Percentiles rank a stretch among this genome's conserved stretches.
These are phyloP conservation scores for Ogataea trehalophila DNA, from an alignment of 805 yeast species.

Conservation along the genomic window DNA sequence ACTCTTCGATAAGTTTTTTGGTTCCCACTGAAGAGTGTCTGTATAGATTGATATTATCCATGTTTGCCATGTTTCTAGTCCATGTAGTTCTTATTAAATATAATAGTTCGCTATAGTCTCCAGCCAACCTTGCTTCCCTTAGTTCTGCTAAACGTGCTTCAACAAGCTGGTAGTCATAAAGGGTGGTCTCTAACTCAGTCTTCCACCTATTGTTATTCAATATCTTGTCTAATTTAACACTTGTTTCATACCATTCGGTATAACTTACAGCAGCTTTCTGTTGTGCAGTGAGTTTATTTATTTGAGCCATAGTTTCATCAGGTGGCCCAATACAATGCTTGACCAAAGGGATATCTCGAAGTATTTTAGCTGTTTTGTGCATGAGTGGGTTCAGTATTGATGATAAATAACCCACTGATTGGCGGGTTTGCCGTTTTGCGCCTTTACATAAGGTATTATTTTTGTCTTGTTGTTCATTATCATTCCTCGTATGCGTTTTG, in stretches of 20 bases:
- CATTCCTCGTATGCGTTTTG: slow-evolving; percentile 1
- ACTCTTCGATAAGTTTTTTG: slow-evolving; percentile 75
- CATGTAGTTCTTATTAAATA: slow-evolving; percentile 80
- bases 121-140: slow-evolving; percentile 48
- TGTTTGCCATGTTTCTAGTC: slow-evolving; percentile 80
- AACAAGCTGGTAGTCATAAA: slow-evolving; percentile 71
- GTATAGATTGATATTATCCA: slow-evolving; percentile 76
- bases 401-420: background rate
- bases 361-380: slow-evolving; percentile 25
- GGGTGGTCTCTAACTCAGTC: slow-evolving; percentile 46
- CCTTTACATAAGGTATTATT: background rate
- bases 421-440: no score
- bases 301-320: slow-evolving; percentile 32
- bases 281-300: slow-evolving; percentile 36
- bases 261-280: slow-evolving; percentile 45
- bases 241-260: slow-evolving; percentile 61
- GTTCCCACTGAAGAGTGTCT: slow-evolving; percentile 82
- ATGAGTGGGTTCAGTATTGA: slow-evolving; percentile 2
- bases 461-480: slow-evolving; percentile 4
- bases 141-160: slow-evolving; percentile 48
- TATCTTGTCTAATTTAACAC: slow-evolving; percentile 58
- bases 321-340: slow-evolving; percentile 36
- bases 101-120: slow-evolving; percentile 57
- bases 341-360: slow-evolving; percentile 29
- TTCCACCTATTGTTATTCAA: slow-evolving; percentile 74